Evolutionary conservation across 2,329 filamentous ascomycete species (phyloP).

Genomic region (Diaporthe velutina): DNA sequence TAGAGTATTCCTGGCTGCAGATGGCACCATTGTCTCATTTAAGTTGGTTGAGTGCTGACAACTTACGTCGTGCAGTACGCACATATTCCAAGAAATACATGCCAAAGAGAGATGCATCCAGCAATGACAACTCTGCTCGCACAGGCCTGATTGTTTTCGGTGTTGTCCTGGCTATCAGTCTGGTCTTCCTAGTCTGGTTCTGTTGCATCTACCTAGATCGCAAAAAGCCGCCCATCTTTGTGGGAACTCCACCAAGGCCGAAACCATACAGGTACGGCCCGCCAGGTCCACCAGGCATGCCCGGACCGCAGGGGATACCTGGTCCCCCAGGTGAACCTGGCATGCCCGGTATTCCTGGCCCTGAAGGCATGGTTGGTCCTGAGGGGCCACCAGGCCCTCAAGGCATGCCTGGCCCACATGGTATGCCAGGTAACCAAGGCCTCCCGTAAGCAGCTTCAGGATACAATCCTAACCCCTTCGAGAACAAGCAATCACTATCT

Average conservation of each 20-base stretch:
- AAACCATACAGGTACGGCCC: background rate
- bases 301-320: background rate
- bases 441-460: too few species aligned
- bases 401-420: background rate
- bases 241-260: background rate
- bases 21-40: too few species aligned
- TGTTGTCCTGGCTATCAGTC: background rate
- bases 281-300: background rate
- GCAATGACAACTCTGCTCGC: background rate
- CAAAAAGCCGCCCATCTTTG: background rate
- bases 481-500: too few species aligned
- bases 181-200: background rate
- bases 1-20: background rate
- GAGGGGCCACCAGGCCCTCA: background rate
- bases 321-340: background rate
- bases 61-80: background rate
- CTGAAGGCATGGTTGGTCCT: background rate
- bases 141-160: conserved; percentile 25
- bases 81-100: background rate
- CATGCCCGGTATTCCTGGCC: background rate
- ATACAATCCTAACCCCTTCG: too few species aligned
- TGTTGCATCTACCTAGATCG: conserved; percentile 8
- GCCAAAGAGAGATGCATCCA: background rate
- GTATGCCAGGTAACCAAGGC: background rate
- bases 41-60: background rate